phyloP scores from a whole-genome alignment of 2,329 filamentous ascomycete genomes.

The Stenocarpella maydis region DNA sequence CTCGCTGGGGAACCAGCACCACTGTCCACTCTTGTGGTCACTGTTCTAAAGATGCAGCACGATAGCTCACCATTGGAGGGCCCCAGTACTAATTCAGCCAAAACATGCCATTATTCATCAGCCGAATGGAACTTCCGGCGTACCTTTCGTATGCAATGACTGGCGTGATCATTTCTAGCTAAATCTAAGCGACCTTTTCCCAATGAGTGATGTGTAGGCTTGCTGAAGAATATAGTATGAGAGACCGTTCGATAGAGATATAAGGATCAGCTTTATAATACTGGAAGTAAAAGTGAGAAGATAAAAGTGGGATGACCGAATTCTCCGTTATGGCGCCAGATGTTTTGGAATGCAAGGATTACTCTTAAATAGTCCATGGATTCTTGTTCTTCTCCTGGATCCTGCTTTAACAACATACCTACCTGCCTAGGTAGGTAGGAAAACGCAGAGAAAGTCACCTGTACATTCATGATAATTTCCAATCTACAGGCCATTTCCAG shows the following conservation, averaged over 20 bases:
- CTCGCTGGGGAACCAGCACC: conserved; percentile 7
- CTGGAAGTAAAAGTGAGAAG: no score
- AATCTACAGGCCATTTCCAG: not conserved
- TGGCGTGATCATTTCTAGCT: not conserved
- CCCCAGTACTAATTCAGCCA: no score
- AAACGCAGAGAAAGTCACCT: not conserved
- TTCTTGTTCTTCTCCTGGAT: not conserved
- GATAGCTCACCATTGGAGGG: not conserved
- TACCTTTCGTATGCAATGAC: not conserved
- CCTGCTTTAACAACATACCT: no score
- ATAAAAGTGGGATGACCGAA: not conserved
- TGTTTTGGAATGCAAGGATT: not conserved
- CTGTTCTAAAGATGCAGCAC: not conserved
- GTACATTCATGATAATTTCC: not conserved
- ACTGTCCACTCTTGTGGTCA: not conserved
- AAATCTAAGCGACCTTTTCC: not conserved
- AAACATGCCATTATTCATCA: no score
- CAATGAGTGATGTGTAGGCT: not conserved
- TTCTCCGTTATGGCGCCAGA: not conserved
- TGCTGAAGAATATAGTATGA: no score
- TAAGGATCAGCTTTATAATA: no score
- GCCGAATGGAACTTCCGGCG: not conserved
- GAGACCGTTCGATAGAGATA: no score
- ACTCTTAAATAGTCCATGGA: not conserved
- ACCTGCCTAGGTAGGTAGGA: no score